phyloP scores from a whole-genome alignment of 2,329 filamentous ascomycete species.

The Sclerotiophoma versabilis region DNA sequence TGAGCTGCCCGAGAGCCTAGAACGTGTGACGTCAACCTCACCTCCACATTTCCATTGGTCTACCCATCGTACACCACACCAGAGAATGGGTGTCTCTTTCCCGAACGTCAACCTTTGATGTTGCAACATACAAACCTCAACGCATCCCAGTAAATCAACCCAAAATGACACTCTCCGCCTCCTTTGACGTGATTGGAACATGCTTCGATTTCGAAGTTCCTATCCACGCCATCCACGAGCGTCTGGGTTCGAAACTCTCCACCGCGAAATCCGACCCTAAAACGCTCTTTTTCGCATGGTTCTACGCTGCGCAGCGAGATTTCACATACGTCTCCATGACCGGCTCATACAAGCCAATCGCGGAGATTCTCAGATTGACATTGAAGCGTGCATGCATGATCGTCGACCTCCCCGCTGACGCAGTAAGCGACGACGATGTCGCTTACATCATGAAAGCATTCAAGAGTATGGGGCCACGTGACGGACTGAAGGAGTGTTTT shows the following conservation, averaged over 20 bases:
- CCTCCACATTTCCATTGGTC: constrained; percentile 1
- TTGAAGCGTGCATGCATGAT: constrained; percentile 29
- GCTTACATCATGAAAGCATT: constrained; percentile 32
- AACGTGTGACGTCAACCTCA: constrained; percentile 10
- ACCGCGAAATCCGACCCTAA: constrained; percentile 26
- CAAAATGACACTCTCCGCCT: constrained; percentile 32
- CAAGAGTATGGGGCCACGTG: constrained; percentile 28
- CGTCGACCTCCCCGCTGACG: constrained; percentile 25
- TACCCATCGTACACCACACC: not conserved
- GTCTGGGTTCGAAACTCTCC: constrained; percentile 23
- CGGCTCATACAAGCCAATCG: constrained; percentile 31
- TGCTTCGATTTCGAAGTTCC: constrained; percentile 31
- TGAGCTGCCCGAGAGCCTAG: constrained; percentile 23
- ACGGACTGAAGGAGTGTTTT: constrained; percentile 30
- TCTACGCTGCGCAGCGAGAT: constrained; percentile 38
- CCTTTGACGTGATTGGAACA: constrained; percentile 38
- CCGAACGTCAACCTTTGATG: not conserved
- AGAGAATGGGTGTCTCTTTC: not conserved
- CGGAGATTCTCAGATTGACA: constrained; percentile 26
- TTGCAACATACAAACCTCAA: not conserved
- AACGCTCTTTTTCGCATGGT: constrained; percentile 37
- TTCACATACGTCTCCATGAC: constrained; percentile 34
- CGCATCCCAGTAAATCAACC: not conserved
- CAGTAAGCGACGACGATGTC: constrained; percentile 28
- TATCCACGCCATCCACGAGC: constrained; percentile 26